These are phyloP conservation scores for Aureobasidium zeae DNA, from an alignment of 2,329 filamentous ascomycete species.

Conservation along the genomic window DNA sequence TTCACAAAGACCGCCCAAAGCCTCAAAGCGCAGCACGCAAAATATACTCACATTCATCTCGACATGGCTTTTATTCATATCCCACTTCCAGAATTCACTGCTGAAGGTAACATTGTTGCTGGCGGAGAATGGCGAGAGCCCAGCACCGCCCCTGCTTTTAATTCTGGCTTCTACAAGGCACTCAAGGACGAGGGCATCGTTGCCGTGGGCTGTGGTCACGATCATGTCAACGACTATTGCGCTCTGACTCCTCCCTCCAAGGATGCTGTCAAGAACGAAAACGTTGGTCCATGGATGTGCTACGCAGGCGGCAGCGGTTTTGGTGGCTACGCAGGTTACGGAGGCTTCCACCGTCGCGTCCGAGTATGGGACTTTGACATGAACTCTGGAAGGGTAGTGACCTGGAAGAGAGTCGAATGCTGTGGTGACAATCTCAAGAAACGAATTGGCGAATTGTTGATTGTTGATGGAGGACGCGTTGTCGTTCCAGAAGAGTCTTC, in stretches of 20 bases:
- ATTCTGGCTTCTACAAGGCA: slow-evolving; percentile 86
- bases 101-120: slow-evolving; percentile 44
- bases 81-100: slow-evolving; percentile 78
- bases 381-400: slow-evolving; percentile 77
- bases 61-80: slow-evolving; percentile 97
- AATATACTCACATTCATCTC: slow-evolving; percentile 88
- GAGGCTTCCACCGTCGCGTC: slow-evolving; percentile 71
- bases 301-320: slow-evolving; percentile 89
- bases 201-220: slow-evolving; percentile 86
- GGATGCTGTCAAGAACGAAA: slow-evolving; percentile 33
- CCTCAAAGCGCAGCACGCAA: slow-evolving; percentile 57
- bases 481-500: slow-evolving; percentile 25
- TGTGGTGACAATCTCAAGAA: slow-evolving; percentile 39
- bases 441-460: slow-evolving; percentile 50
- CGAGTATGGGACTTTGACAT: slow-evolving; percentile 90
- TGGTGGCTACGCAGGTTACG: slow-evolving; percentile 89
- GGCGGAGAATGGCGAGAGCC: slow-evolving; percentile 71
- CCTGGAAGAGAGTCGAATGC: slow-evolving; percentile 82
- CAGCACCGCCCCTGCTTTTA: slow-evolving; percentile 80
- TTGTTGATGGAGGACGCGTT: slow-evolving; percentile 51
- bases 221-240: slow-evolving; percentile 97
- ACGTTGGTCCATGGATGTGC: slow-evolving; percentile 75
- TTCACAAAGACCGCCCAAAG: slow-evolving; percentile 69
- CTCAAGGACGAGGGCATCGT: slow-evolving; percentile 76
- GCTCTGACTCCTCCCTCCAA: slow-evolving; percentile 43